A percentile compares a stretch with the other conserved stretches of the same genome.
These are phyloP conservation scores for Yarrowia alimentaria DNA, from an alignment of 805 yeast genomes.

Conservation along the genomic window DNA sequence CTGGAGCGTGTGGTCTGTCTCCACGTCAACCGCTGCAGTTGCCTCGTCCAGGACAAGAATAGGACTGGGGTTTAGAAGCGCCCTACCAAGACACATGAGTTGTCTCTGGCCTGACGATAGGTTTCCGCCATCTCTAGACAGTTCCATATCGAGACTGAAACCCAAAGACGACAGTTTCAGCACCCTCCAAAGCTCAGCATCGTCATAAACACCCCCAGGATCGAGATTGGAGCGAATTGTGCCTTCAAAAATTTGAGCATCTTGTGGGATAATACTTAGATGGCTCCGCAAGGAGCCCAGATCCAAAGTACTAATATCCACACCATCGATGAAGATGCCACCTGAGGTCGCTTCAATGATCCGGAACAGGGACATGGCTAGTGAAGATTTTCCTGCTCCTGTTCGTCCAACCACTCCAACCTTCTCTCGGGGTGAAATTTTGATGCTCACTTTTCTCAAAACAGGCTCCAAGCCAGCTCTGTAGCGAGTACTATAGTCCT, in stretches of 20 bases:
- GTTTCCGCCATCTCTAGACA: constrained; percentile 47
- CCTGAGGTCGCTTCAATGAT: constrained; percentile 57
- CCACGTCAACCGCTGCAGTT: constrained; percentile 75
- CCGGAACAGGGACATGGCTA: constrained; percentile 69
- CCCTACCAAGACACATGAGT: constrained; percentile 66
- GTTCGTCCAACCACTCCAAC: constrained; percentile 86
- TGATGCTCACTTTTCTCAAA: constrained; percentile 60
- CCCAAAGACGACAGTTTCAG: constrained; percentile 53
- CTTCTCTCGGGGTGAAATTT: constrained; percentile 69
- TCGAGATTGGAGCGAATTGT: constrained; percentile 60
- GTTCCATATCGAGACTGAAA: constrained; percentile 52
- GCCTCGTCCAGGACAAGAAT: constrained; percentile 78
- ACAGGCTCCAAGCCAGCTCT: constrained; percentile 73
- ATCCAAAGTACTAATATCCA: constrained; percentile 53
- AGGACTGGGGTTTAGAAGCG: constrained; percentile 64
- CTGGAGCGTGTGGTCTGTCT: constrained; percentile 48
- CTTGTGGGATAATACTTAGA: constrained; percentile 66
- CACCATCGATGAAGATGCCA: constrained; percentile 52
- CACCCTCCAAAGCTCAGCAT: constrained; percentile 57
- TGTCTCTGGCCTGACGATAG: constrained; percentile 82
- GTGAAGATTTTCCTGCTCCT: constrained; percentile 85
- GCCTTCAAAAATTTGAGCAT: constrained; percentile 65
- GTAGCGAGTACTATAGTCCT: constrained; percentile 64
- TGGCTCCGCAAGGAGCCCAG: constrained; percentile 54
- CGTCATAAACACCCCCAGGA: constrained; percentile 51